Evolutionary conservation across 768 basidiomycete species (phyloP).

Genomic region (Kwoniella botswanensis): DNA sequence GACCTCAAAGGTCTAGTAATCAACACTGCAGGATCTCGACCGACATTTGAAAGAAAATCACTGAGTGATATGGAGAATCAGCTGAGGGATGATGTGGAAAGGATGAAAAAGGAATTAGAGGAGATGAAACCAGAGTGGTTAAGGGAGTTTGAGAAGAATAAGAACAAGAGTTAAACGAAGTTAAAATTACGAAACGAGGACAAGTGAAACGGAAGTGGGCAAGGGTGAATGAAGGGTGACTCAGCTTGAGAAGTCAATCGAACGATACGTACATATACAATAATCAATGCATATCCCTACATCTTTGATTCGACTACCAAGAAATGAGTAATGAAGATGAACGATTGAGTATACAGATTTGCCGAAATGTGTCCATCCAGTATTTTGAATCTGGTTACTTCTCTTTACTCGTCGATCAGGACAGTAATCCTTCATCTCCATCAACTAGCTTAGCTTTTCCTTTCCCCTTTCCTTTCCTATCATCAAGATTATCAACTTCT

Average conservation of each 20-base stretch:
- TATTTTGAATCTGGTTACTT: too few relatives aligned
- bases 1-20: constrained; percentile 34
- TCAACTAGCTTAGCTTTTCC: constrained; percentile 11
- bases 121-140: constrained; percentile 46
- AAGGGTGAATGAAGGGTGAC: background rate
- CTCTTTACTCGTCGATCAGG: background rate
- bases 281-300: background rate
- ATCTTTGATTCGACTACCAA: background rate
- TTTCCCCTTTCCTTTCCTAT: constrained; percentile 3
- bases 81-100: constrained; percentile 36
- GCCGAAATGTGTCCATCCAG: too few relatives aligned
- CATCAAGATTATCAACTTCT: background rate
- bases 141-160: constrained; percentile 15
- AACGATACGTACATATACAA: too few relatives aligned
- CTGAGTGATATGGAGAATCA: constrained; percentile 37
- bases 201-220: background rate
- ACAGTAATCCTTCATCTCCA: background rate
- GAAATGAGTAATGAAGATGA: background rate
- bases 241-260: too few relatives aligned
- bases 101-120: constrained; percentile 40
- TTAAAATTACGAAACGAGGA: background rate
- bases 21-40: constrained; percentile 16
- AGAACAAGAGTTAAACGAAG: background rate
- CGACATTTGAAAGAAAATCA: constrained; percentile 31
- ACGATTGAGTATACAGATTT: too few relatives aligned